phyloP scores from a whole-genome alignment of 805 yeast species.

The Candida parachauliodes region DNA sequence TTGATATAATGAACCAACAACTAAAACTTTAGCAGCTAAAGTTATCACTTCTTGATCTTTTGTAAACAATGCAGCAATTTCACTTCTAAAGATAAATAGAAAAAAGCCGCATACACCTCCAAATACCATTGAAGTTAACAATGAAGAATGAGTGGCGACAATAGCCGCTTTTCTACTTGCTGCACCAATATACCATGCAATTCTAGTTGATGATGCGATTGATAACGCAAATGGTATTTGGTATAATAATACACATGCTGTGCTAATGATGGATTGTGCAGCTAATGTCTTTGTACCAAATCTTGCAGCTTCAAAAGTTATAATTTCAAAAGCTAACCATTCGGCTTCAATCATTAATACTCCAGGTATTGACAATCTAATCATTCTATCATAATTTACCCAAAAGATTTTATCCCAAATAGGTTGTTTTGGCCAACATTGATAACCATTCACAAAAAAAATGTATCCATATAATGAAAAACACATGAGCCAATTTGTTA shows the following conservation, averaged over 20 bases:
- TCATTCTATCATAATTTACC: constrained; percentile 61
- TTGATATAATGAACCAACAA: constrained; percentile 51
- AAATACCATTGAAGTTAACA: constrained; percentile 25
- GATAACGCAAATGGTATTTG: constrained; percentile 76
- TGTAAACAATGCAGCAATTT: constrained; percentile 41
- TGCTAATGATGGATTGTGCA: constrained; percentile 69
- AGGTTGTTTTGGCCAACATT: constrained; percentile 39
- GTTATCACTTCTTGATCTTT: constrained; percentile 34
- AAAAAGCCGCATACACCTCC: constrained; percentile 38
- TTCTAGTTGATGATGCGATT: constrained; percentile 71
- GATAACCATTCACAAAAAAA: constrained; percentile 39
- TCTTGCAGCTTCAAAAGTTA: constrained; percentile 65
- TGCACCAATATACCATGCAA: constrained; percentile 75
- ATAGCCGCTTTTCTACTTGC: constrained; percentile 40
- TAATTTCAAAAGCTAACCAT: constrained; percentile 73
- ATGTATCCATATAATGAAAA: constrained; percentile 48
- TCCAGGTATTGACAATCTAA: constrained; percentile 66
- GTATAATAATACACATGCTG: constrained; percentile 63
- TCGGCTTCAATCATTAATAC: constrained; percentile 75
- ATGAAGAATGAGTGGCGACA: constrained; percentile 34
- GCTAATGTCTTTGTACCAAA: constrained; percentile 66
- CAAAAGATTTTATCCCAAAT: constrained; percentile 24
- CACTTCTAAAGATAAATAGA: constrained; percentile 32
- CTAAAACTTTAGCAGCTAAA: constrained; percentile 37
- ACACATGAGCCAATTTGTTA: constrained; percentile 72